A percentile compares a stretch with the other conserved stretches of the same genome.
These are phyloP conservation scores for Favolaschia claudopus DNA, from an alignment of 768 basidiomycete genomes.

Conservation along the genomic window DNA sequence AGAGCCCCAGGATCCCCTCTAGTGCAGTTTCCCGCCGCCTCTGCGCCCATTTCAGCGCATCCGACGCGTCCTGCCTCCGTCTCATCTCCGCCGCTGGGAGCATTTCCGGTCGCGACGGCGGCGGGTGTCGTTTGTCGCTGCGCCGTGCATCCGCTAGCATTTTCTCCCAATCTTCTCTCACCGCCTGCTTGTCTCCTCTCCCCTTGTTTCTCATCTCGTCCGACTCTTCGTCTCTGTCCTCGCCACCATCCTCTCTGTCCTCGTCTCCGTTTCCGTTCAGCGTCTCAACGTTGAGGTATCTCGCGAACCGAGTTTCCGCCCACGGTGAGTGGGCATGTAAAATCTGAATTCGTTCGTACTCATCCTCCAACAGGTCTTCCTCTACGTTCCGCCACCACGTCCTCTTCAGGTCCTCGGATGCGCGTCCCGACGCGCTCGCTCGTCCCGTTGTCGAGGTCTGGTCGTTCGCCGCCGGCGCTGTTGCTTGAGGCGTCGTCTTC, in stretches of 20 bases:
- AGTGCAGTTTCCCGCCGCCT: background rate
- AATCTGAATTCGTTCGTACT: background rate
- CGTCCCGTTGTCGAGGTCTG: too few species aligned
- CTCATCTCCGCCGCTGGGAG: background rate
- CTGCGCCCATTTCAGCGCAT: background rate
- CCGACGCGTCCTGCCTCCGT: background rate
- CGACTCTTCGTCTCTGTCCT: background rate
- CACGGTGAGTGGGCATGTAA: background rate
- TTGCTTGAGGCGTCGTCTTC: background rate
- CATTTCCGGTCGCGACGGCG: background rate
- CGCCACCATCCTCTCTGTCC: background rate
- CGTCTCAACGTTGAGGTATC: slow-evolving; percentile 6
- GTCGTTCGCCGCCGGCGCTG: background rate
- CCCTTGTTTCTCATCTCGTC: background rate
- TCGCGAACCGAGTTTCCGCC: slow-evolving; percentile 8
- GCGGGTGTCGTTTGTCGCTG: background rate
- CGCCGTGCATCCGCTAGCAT: background rate
- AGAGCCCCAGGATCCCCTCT: background rate
- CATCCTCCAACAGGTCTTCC: slow-evolving; percentile 9
- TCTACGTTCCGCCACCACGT: background rate
- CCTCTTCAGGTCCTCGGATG: background rate
- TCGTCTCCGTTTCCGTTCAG: too few species aligned
- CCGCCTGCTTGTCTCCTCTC: too few species aligned
- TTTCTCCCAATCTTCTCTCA: background rate
- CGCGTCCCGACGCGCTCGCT: too few species aligned